A percentile compares a stretch with the other conserved stretches of the same genome.
Evolutionary conservation across 2,329 filamentous ascomycete genomes (phyloP).

Genomic region (Cladosporium sp.): DNA sequence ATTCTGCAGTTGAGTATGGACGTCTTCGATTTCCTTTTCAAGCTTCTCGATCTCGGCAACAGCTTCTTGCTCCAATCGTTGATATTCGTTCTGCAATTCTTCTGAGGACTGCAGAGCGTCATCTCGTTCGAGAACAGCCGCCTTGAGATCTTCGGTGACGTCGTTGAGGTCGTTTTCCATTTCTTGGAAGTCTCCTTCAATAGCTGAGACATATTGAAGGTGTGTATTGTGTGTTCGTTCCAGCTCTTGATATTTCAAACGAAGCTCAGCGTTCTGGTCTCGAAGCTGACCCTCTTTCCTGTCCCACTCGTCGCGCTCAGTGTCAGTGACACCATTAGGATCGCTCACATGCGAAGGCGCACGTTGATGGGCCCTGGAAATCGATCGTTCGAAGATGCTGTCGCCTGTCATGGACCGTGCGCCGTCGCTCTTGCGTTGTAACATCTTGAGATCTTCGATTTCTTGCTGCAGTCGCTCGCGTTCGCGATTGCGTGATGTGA

Average conservation of each 20-base stretch:
- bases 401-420: constrained; percentile 66
- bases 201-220: constrained; percentile 72
- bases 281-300: constrained; percentile 76
- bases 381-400: constrained; percentile 90
- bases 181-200: constrained; percentile 62
- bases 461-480: constrained; percentile 94
- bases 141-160: constrained; percentile 73
- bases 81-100: constrained; percentile 53
- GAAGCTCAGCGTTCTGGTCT: constrained; percentile 80
- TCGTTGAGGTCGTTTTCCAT: constrained; percentile 79
- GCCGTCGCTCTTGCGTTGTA: constrained; percentile 65
- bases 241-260: constrained; percentile 84
- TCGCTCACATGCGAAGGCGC: constrained; percentile 72
- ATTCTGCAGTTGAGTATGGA: constrained; percentile 32
- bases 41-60: constrained; percentile 54
- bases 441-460: constrained; percentile 92
- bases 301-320: constrained; percentile 81
- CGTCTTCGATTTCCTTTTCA: constrained; percentile 40
- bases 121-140: constrained; percentile 77
- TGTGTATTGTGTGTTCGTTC: constrained; percentile 77
- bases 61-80: constrained; percentile 54
- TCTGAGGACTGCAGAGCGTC: constrained; percentile 74
- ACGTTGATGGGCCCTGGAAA: constrained; percentile 70
- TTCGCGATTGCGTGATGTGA: constrained; percentile 91
- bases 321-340: constrained; percentile 64